These are phyloP conservation scores for Mikania micrantha DNA, from an alignment of 129 eudicot genomes.

Conservation along the genomic window DNA sequence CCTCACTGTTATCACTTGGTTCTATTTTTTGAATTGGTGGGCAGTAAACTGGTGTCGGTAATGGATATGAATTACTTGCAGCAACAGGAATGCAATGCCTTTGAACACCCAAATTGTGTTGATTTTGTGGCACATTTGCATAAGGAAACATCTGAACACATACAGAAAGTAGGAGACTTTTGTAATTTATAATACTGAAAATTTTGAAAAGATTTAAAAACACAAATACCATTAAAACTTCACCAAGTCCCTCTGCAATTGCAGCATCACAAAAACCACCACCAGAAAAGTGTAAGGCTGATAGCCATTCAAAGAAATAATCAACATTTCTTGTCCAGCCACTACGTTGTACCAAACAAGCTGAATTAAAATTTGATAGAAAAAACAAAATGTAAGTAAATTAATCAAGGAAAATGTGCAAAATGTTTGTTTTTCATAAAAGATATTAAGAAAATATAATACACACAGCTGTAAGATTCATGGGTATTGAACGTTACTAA, in stretches of 20 bases:
- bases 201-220: background rate
- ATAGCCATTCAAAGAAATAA: conserved; percentile 68
- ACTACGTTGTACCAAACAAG: conserved; percentile 68
- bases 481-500: conserved; percentile 63
- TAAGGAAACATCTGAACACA: conserved; percentile 65
- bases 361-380: conserved; percentile 34
- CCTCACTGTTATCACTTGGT: conserved; percentile 55
- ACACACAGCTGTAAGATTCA: conserved; percentile 72
- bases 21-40: conserved; percentile 54
- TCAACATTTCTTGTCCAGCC: conserved; percentile 90
- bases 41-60: conserved; percentile 91
- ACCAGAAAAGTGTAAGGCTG: conserved; percentile 62
- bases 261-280: conserved; percentile 93
- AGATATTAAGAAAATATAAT: background rate
- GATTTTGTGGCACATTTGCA: conserved; percentile 49
- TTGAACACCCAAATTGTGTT: conserved; percentile 54
- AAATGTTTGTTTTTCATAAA: background rate
- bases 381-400: background rate
- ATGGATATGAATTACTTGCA: conserved; percentile 86
- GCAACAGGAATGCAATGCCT: conserved; percentile 87
- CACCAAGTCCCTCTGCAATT: conserved; percentile 94
- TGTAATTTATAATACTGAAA: background rate
- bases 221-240: conserved; percentile 75
- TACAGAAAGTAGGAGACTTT: background rate
- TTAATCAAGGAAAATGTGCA: background rate